Conservation (phyloP, 805 yeast genomes). For the Grigorovia yakushimaensis region DNA sequence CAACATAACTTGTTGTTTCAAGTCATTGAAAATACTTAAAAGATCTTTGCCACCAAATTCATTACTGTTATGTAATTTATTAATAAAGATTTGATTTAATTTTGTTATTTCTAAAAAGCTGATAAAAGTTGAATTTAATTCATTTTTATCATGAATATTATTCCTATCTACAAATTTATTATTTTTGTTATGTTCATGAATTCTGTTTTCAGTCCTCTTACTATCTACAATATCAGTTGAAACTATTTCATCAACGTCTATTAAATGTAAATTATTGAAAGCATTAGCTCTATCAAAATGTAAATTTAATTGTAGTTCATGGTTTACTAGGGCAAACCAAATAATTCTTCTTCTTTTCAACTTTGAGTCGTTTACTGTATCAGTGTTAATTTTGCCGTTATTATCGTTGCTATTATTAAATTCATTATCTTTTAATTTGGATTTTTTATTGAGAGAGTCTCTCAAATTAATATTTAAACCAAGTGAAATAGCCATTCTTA, state of each 20-base stretch:
- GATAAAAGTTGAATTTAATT: background rate
- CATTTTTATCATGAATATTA: background rate
- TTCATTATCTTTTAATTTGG: no score
- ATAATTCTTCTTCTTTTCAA: conserved; percentile 43
- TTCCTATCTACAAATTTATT: background rate
- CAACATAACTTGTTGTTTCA: background rate
- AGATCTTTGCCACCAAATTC: background rate
- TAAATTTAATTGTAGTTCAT: conserved; percentile 54
- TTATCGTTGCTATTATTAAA: no score
- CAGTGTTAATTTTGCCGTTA: background rate
- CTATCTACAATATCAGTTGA: no score
- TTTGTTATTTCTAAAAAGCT: background rate
- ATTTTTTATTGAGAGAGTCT: background rate
- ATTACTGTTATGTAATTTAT: background rate
- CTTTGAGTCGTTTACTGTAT: conserved; percentile 10
- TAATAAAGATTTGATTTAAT: background rate
- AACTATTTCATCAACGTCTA: background rate
- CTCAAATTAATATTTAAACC: conserved; percentile 32
- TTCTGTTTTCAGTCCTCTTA: no score
- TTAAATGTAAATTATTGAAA: conserved; percentile 1
- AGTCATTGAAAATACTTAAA: no score
- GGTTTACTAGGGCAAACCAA: conserved; percentile 61
- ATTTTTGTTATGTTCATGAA: no score
- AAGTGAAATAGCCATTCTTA: conserved; percentile 56
- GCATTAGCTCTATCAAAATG: conserved; percentile 8